Evolutionary conservation across 306 rosid genomes (phyloP).

Genomic region (Trifolium repens): DNA sequence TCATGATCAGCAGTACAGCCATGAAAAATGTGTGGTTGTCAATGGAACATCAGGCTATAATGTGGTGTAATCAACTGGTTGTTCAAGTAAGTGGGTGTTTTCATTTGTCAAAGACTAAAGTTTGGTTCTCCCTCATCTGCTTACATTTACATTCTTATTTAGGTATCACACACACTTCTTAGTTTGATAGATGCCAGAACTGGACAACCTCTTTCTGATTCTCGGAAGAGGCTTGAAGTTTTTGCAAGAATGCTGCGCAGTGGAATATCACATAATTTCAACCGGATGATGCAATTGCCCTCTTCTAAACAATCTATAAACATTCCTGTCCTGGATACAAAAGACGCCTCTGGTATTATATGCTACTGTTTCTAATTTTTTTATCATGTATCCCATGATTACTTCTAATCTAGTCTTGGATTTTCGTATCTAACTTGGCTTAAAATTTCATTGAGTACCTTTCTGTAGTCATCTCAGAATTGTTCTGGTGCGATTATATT

Average conservation of each 20-base stretch:
- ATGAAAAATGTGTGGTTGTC: constrained; percentile 98
- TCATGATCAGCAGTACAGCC: constrained; percentile 92
- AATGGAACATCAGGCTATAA: constrained; percentile 97
- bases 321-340: constrained; percentile 51
- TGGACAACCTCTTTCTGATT: constrained; percentile 73
- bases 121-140: constrained; percentile 35
- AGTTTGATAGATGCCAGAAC: constrained; percentile 80
- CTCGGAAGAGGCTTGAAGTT: constrained; percentile 65
- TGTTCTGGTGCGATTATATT: constrained; percentile 18
- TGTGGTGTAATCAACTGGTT: constrained; percentile 98
- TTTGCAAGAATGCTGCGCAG: constrained; percentile 86
- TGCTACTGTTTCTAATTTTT: constrained; percentile 28
- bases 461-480: constrained; percentile 36
- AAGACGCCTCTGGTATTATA: constrained; percentile 67
- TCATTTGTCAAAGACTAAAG: constrained; percentile 27
- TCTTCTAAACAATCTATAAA: constrained; percentile 51
- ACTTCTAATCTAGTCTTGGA: constrained; percentile 26
- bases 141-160: constrained; percentile 48
- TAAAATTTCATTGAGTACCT: constrained; percentile 20
- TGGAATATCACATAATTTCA: constrained; percentile 75
- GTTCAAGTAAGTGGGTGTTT: constrained; percentile 69
- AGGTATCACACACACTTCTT: constrained; percentile 96
- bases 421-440: constrained; percentile 33
- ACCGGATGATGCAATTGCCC: constrained; percentile 60
- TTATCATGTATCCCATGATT: constrained; percentile 22